phyloP scores from a whole-genome alignment of 176 grass and related monocot genomes.

The Carex myosuroides region DNA sequence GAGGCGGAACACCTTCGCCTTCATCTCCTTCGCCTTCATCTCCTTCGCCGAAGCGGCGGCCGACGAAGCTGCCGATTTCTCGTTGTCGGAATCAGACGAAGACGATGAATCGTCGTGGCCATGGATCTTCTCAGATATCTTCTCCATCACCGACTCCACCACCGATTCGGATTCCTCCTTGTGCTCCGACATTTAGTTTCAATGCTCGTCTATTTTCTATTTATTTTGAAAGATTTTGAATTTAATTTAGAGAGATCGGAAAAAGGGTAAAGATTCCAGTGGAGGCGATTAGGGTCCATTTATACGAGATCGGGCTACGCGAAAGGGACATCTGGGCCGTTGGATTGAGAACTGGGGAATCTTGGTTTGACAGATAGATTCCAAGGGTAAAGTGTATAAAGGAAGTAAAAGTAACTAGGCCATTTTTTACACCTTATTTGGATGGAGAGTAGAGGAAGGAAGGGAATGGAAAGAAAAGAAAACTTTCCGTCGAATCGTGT shows the following conservation, averaged over 20 bases:
- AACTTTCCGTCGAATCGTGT: too few relatives aligned
- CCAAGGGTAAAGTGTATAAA: background rate
- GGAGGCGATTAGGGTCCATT: slow-evolving; percentile 1
- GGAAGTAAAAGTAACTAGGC: background rate
- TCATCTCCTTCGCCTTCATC: slow-evolving; percentile 29
- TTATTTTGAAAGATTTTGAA: background rate
- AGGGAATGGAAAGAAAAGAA: too few relatives aligned
- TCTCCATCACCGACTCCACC: slow-evolving; percentile 49
- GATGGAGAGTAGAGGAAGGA: too few relatives aligned
- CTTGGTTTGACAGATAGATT: background rate
- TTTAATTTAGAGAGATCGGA: slow-evolving; percentile 10
- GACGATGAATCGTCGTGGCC: slow-evolving; percentile 40
- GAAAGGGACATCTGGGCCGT: background rate
- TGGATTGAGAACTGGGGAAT: background rate
- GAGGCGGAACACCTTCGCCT: slow-evolving; percentile 31
- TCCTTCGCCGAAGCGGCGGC: slow-evolving; percentile 7
- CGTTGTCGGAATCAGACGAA: slow-evolving; percentile 63
- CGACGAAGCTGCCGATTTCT: slow-evolving; percentile 31
- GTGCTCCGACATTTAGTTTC: slow-evolving; percentile 52
- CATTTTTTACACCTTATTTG: too few relatives aligned
- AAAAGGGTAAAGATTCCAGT: background rate
- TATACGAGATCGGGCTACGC: background rate
- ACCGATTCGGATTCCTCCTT: slow-evolving; percentile 57
- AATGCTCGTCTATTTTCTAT: background rate
- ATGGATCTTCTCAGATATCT: slow-evolving; percentile 60